These are phyloP conservation scores for Diaporthe sp. DNA, from an alignment of 2,329 filamentous ascomycete species.

Conservation along the genomic window DNA sequence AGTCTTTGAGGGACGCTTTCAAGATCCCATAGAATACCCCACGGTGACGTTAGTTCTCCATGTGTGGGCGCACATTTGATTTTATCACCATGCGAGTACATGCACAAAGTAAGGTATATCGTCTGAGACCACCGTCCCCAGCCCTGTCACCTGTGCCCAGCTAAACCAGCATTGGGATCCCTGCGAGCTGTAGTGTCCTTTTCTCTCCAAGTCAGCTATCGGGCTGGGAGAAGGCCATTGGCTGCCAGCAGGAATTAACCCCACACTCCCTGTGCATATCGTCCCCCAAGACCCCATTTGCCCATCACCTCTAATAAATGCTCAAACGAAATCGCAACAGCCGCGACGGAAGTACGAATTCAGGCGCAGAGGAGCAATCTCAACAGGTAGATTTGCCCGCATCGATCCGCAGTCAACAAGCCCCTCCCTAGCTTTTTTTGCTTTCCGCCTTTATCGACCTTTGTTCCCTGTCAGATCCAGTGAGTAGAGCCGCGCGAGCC, in stretches of 20 bases:
- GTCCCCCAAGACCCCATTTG: background rate
- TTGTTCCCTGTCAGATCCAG: constrained; percentile 20
- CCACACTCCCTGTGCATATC: constrained; percentile 16
- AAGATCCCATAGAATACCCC: background rate
- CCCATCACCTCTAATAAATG: background rate
- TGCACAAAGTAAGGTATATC: background rate
- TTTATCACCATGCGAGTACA: too few relatives aligned
- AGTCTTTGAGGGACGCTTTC: background rate
- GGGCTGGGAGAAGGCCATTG: constrained; percentile 1
- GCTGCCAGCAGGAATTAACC: constrained; percentile 16
- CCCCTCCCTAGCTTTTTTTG: background rate
- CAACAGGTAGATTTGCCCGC: background rate
- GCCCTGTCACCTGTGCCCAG: background rate
- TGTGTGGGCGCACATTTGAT: too few relatives aligned
- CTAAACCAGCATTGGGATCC: background rate
- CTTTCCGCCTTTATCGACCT: background rate
- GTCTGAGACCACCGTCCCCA: background rate
- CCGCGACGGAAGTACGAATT: background rate
- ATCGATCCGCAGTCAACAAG: background rate
- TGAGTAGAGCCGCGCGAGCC: constrained; percentile 21
- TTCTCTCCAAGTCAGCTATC: background rate
- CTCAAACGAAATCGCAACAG: constrained; percentile 19
- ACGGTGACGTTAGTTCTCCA: background rate
- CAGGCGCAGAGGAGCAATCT: background rate
- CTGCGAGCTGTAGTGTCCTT: background rate